Evolutionary conservation across 2,329 filamentous ascomycete genomes (phyloP).

Genomic region (Fusarium virguliforme): DNA sequence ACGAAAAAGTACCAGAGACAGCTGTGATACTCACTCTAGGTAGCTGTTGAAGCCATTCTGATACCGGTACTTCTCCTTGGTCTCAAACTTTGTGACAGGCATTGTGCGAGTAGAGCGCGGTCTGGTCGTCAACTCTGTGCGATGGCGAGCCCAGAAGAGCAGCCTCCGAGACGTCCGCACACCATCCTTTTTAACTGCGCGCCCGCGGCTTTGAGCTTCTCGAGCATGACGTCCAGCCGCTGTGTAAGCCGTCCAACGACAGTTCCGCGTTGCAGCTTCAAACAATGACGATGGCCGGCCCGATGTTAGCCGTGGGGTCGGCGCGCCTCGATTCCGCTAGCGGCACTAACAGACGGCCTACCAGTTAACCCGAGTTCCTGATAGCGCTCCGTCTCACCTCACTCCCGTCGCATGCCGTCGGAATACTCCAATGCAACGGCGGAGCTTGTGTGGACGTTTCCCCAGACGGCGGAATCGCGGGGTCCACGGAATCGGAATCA

Average conservation of each 20-base stretch:
- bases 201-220: conserved; percentile 36
- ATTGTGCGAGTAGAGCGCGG: conserved; percentile 54
- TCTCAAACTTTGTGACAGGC: conserved; percentile 66
- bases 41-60: conserved; percentile 84
- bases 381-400: conserved; percentile 11
- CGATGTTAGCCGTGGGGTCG: conserved; percentile 51
- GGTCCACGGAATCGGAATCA: conserved; percentile 10
- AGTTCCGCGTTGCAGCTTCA: conserved; percentile 48
- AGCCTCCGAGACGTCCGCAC: conserved; percentile 26
- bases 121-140: conserved; percentile 10
- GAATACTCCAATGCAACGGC: conserved; percentile 6
- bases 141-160: conserved; percentile 19
- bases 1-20: rapidly evolving
- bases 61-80: conserved; percentile 77
- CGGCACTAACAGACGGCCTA: conserved; percentile 18
- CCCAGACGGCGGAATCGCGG: conserved; percentile 1
- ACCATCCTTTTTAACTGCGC: conserved; percentile 45
- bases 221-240: conserved; percentile 45
- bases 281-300: conserved; percentile 41
- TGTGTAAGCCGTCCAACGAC: conserved; percentile 43
- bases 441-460: neutral
- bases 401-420: conserved; percentile 28
- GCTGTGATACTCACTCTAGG: conserved; percentile 74
- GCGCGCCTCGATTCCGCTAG: conserved; percentile 46
- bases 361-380: neutral